These are phyloP conservation scores for Penicillium canescens DNA, from an alignment of 495 filamentous ascomycete genomes.

Conservation along the genomic window DNA sequence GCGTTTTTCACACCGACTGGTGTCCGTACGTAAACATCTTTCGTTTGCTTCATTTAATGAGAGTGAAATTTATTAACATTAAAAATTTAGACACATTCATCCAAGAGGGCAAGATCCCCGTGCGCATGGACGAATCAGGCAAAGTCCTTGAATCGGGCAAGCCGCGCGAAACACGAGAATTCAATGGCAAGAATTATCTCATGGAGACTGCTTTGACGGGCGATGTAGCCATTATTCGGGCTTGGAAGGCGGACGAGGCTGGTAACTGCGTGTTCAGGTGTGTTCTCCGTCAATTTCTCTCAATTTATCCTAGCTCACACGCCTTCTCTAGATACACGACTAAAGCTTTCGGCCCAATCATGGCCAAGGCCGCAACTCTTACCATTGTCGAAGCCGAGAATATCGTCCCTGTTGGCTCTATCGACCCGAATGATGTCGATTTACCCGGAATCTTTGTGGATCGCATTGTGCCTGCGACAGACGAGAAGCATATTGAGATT, in stretches of 20 bases:
- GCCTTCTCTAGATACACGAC: conserved; percentile 40
- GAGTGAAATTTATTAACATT: background rate
- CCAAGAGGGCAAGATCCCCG: conserved; percentile 79
- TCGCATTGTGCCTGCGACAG: conserved; percentile 74
- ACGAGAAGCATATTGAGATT: conserved; percentile 79
- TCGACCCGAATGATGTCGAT: conserved; percentile 77
- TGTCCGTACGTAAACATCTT: conserved; percentile 50
- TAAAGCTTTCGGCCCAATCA: conserved; percentile 75
- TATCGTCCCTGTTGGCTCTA: conserved; percentile 81
- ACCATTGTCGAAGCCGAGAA: conserved; percentile 94
- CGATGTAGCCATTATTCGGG: conserved; percentile 87
- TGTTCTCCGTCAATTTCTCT: conserved; percentile 10
- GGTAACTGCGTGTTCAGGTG: conserved; percentile 91
- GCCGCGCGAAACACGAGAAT: conserved; percentile 79
- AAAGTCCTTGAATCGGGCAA: conserved; percentile 68
- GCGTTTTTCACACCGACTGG: conserved; percentile 91
- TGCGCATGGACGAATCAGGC: conserved; percentile 73
- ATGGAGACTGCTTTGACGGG: conserved; percentile 83
- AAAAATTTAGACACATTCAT: conserved; percentile 60
- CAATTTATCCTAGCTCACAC: too few species aligned
- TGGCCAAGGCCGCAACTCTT: conserved; percentile 82
- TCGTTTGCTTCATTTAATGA: background rate
- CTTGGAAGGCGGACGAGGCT: conserved; percentile 81
- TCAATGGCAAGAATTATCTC: conserved; percentile 80
- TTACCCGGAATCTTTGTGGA: conserved; percentile 89